Evolutionary conservation across 1,284 basidiomycete species (phyloP), one percentile per base, ranked within the genome.

Genomic region (Trichosporon sp.): DNA sequence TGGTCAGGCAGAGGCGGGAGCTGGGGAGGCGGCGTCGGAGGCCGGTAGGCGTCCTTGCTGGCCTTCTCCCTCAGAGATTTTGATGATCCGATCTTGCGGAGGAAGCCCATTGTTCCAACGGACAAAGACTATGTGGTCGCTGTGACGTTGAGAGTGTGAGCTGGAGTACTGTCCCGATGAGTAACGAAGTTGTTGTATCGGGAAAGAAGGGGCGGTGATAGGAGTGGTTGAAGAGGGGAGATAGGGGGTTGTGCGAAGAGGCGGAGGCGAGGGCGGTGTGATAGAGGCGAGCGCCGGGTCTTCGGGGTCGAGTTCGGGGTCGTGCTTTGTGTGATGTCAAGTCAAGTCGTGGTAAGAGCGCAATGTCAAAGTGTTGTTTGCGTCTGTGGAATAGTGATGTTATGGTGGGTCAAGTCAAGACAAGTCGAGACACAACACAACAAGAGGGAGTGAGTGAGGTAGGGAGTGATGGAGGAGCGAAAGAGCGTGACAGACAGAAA

Each of bases 1-100:
- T 68, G 66, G 37, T 61, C 62, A 8, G 66, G 66, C 13, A 68
- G 66, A 2, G 66, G 66, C 2, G 66, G 66, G 1, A 68, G 66
- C 60, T 68, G 66, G 9, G 66, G 66, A 0, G 66, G 66, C 1
- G 66, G 64, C 16, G 62, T 64, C n/a, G 58, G 59, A 11, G 57
- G 11, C 21, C 66, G 62, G 33, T 40, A 27, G 10, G 62, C 61
- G 59, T 60, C 59, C 27, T 61, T 57, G 29, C 27, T 31, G 40
- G 60, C 60, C 36, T 58, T 56, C 21, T 56, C 61, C 57, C 65
- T 63, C 49, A 68, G 63, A 19, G 49, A 59, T 10, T 60, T 52
- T 46, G 65, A 65, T 49, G 66, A 68, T 13, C 49, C 56, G 27
- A 59, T 61, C 31, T 65, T 68, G 58, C 66, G 66, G 40, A 68